Evolutionary conservation across 352 stramenopile species (phyloP), one percentile per base, ranked within the genome.

Genomic region (Hyaloperonospora arabidopsidis): DNA sequence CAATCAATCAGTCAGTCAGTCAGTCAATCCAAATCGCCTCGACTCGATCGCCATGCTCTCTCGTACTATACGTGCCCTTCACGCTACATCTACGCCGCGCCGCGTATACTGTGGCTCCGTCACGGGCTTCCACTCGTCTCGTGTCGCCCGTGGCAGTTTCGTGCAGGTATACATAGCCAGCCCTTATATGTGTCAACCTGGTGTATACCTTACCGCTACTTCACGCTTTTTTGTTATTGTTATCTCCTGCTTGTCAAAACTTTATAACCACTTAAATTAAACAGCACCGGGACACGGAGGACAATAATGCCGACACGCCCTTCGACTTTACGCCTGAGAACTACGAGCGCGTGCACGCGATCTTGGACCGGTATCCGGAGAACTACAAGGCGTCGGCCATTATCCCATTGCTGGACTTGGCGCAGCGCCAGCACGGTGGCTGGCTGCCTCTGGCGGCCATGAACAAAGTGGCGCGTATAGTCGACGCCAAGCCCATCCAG

Each of bases 381-480:
- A 99, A 99, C 83, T 99, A 99, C 87, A 98, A 98, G 76, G 82
- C 97, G 66, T 97, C 92, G 60, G 91, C 85, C 21, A 98, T 99
- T 69, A 99, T 99, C 61, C 97, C 97, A 53, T 73, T 99, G 57
- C 82, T 99, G 44, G 97, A 99, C 71, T 67, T 98, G 49, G 93
- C 93, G 39, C 93, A 98, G 70, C 81, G 92, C 50, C 93, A 99
- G 77, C 84, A 97, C 64, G 96, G 96, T 45, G 97, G 97, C 52
- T 99, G 95, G 92, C 84, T 99, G 34, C 95, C 96, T 6, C 77
- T 99, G 7, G 94, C 95, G 18, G 97, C 97, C 47, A 99, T 99
- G 96, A 96, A 99, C 77, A 99, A 99, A 77, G 97, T 99, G 19
- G 91, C 96, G n/a, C 86, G 96, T 61, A 98, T 99, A 54, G 89